A percentile compares a stretch with the other conserved stretches of the same genome.
Evolutionary conservation across 1,284 basidiomycete species (phyloP).

Genomic region (Cystobasidium slooffiae): DNA sequence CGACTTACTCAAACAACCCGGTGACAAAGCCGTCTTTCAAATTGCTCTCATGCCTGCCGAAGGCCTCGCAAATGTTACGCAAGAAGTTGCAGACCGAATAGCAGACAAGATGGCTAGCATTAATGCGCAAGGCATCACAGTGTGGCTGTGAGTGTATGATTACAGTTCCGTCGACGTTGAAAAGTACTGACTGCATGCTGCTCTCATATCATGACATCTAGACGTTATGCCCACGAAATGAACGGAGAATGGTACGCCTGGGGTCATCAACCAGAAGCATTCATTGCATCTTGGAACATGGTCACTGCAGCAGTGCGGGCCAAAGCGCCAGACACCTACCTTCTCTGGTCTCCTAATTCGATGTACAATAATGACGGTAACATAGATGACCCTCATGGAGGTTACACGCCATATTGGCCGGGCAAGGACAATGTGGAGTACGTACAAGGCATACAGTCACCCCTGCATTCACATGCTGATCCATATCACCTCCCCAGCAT

Average conservation of each 20-base stretch:
- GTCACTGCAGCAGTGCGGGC: conserved; percentile 34
- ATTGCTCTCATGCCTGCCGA: conserved; percentile 43
- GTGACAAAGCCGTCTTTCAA: conserved; percentile 38
- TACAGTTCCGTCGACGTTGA: no score
- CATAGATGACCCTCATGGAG: conserved; percentile 17
- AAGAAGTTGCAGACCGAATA: conserved; percentile 37
- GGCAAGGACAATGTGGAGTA: conserved; percentile 41
- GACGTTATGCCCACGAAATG: conserved; percentile 38
- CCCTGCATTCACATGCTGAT: not conserved
- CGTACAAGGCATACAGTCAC: not conserved
- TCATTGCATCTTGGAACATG: conserved; percentile 43
- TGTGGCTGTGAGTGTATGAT: conserved; percentile 44
- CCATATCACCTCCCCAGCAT: conserved; percentile 17
- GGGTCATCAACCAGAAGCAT: conserved; percentile 41
- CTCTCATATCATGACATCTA: no score
- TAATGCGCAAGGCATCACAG: conserved; percentile 40
- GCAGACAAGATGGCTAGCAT: conserved; percentile 40
- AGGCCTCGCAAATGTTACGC: conserved; percentile 40
- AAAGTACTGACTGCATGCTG: no score
- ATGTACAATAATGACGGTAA: conserved; percentile 21
- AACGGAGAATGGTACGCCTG: conserved; percentile 41
- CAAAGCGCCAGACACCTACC: conserved; percentile 22
- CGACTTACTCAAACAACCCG: conserved; percentile 41
- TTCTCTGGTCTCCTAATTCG: conserved; percentile 43
- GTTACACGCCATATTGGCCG: conserved; percentile 44